These are phyloP conservation scores for Nothopassalora personata DNA, from an alignment of 2,329 filamentous ascomycete genomes.

Conservation along the genomic window DNA sequence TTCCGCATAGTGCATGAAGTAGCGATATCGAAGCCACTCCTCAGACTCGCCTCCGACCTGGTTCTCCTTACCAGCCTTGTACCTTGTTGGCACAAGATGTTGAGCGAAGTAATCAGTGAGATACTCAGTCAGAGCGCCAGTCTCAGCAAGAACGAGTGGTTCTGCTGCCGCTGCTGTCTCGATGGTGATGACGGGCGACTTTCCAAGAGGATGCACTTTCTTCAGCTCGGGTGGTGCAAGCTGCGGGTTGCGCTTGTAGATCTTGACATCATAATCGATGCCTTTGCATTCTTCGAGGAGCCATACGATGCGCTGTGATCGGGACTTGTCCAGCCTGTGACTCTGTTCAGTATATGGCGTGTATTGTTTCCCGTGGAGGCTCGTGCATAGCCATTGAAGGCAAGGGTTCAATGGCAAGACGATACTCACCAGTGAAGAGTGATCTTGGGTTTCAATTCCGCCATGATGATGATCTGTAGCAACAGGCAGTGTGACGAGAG, in stretches of 20 bases:
- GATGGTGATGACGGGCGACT: slow-evolving; percentile 73
- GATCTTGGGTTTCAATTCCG: slow-evolving; percentile 45
- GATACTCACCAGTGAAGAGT: slow-evolving; percentile 57
- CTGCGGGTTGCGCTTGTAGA: slow-evolving; percentile 65
- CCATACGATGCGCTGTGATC: slow-evolving; percentile 78
- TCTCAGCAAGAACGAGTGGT: slow-evolving; percentile 70
- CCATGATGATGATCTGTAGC: slow-evolving; percentile 13
- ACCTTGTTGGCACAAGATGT: slow-evolving; percentile 49
- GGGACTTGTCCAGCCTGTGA: slow-evolving; percentile 72
- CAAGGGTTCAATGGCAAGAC: not conserved
- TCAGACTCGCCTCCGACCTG: slow-evolving; percentile 55
- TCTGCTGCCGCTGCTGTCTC: slow-evolving; percentile 40
- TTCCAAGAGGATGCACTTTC: slow-evolving; percentile 76
- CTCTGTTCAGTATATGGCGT: not conserved
- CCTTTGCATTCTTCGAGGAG: slow-evolving; percentile 72
- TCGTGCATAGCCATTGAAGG: not conserved
- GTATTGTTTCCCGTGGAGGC: not conserved
- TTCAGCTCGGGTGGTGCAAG: slow-evolving; percentile 73
- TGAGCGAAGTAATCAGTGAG: slow-evolving; percentile 62
- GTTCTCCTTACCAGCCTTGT: slow-evolving; percentile 49
- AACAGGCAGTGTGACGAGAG: not conserved
- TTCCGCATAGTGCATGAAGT: slow-evolving; percentile 79
- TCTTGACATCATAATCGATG: slow-evolving; percentile 71
- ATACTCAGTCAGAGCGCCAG: slow-evolving; percentile 75
- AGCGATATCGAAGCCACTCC: slow-evolving; percentile 56